Evolutionary conservation across 225 moss, liverwort and hornwort species (phyloP).

Genomic region (Anthoceros angustus): DNA sequence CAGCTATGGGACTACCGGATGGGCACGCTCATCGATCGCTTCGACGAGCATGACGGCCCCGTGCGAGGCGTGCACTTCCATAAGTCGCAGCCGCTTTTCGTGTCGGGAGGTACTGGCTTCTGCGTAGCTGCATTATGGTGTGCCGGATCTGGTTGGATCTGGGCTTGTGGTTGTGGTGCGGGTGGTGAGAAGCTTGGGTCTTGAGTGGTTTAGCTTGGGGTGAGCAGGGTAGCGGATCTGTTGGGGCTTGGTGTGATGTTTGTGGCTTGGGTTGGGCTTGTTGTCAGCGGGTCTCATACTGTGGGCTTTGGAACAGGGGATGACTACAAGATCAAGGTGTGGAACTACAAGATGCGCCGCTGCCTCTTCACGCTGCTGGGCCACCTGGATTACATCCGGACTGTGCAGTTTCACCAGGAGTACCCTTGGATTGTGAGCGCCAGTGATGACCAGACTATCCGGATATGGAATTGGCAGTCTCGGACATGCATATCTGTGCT

Average conservation of each 20-base stretch:
- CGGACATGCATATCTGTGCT: conserved; percentile 95
- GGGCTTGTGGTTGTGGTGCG: not conserved
- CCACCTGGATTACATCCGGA: conserved; percentile 90
- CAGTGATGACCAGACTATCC: conserved; percentile 98
- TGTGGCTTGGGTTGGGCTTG: too few species aligned
- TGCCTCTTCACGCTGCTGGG: conserved; percentile 90
- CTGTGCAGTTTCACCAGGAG: conserved; percentile 96
- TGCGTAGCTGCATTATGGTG: not conserved
- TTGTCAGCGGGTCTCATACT: too few species aligned
- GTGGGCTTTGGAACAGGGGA: conserved; percentile 34
- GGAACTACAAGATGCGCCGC: conserved; percentile 98
- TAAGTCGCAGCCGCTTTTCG: conserved; percentile 92
- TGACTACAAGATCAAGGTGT: conserved; percentile 97
- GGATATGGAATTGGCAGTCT: conserved; percentile 99
- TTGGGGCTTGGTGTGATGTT: too few species aligned
- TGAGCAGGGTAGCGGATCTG: too few species aligned
- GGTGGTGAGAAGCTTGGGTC: too few species aligned
- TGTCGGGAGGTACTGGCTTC: conserved; percentile 68
- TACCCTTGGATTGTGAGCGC: conserved; percentile 98
- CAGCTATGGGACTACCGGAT: conserved; percentile 99
- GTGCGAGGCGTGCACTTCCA: conserved; percentile 97
- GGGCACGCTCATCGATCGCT: conserved; percentile 96
- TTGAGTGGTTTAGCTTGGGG: too few species aligned
- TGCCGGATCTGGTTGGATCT: conserved; percentile 1
- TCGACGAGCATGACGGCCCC: conserved; percentile 97